A percentile compares a stretch with the other conserved stretches of the same genome.
phyloP scores from a whole-genome alignment of 2,329 filamentous ascomycete species.

The Colletotrichum sp. region DNA sequence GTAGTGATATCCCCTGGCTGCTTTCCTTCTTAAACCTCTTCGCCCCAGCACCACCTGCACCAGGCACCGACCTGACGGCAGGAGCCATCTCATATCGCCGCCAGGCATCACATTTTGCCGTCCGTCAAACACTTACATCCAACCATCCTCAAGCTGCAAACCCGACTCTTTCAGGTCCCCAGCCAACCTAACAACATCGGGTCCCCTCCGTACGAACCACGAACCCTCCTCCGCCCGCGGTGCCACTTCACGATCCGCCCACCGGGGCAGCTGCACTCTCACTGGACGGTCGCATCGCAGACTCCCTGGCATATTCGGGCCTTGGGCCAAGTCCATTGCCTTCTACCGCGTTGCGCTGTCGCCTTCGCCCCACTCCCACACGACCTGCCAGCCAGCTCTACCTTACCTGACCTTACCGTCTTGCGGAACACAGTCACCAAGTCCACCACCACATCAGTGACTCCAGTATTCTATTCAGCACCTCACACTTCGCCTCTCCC shows the following conservation, averaged over 20 bases:
- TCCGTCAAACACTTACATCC: not conserved
- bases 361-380: not conserved
- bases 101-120: not conserved
- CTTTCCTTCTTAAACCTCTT: not conserved
- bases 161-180: not conserved
- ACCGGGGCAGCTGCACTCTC: not conserved
- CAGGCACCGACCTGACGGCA: not conserved
- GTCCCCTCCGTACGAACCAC: slow-evolving; percentile 1
- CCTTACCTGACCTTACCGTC: not conserved
- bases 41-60: not conserved
- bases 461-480: not conserved
- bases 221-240: slow-evolving; percentile 5
- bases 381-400: not conserved
- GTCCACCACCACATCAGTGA: not conserved
- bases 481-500: not conserved
- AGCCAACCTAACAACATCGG: not conserved
- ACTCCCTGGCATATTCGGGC: slow-evolving; percentile 11
- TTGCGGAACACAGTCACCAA: not conserved
- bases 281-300: slow-evolving; percentile 11
- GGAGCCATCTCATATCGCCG: not conserved
- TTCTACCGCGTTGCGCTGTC: not conserved
- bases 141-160: not conserved
- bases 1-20: not conserved
- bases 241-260: slow-evolving; percentile 17
- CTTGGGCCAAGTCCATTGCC: slow-evolving; percentile 4